Percentiles rank a stretch among this genome's conserved stretches.
Evolutionary conservation across 306 rosid species (phyloP).

Genomic region (Pachyrhizus erosus): DNA sequence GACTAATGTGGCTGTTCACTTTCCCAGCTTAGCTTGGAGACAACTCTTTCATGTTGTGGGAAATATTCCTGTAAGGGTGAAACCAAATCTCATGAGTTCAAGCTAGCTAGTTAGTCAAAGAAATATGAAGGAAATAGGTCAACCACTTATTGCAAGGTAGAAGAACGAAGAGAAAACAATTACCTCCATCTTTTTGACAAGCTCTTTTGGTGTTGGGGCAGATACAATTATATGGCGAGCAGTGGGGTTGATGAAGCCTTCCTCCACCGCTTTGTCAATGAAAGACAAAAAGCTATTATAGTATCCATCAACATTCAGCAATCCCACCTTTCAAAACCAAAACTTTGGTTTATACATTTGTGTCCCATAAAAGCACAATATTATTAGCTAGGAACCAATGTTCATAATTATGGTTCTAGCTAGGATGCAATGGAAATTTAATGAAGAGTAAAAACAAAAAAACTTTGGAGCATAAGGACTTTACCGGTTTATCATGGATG

Average conservation of each 20-base stretch:
- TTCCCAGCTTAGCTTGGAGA: conserved; percentile 94
- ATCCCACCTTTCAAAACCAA: conserved; percentile 71
- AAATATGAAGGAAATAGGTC: too few relatives aligned
- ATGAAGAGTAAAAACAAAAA: not conserved
- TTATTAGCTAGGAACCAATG: not conserved
- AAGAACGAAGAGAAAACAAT: not conserved
- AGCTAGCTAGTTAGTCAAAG: not conserved
- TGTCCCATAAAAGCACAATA: not conserved
- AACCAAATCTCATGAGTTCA: not conserved
- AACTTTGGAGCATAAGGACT: not conserved
- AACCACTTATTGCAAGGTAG: too few relatives aligned
- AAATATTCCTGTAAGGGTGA: conserved; percentile 64
- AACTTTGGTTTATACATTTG: not conserved
- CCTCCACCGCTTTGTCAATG: conserved; percentile 95
- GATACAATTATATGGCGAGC: conserved; percentile 95
- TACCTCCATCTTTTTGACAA: conserved; percentile 95
- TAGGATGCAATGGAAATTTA: not conserved
- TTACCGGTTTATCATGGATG: conserved; percentile 96
- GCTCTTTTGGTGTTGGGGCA: conserved; percentile 81
- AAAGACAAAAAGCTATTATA: conserved; percentile 87
- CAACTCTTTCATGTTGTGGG: conserved; percentile 91
- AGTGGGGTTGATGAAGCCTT: conserved; percentile 85
- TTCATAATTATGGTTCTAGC: not conserved
- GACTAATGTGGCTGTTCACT: conserved; percentile 62
- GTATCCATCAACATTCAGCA: conserved; percentile 95